Evolutionary conservation across 179 eudicot genomes (phyloP), one percentile per base, ranked within the genome.

Genomic region (Spinacia oleracea): DNA sequence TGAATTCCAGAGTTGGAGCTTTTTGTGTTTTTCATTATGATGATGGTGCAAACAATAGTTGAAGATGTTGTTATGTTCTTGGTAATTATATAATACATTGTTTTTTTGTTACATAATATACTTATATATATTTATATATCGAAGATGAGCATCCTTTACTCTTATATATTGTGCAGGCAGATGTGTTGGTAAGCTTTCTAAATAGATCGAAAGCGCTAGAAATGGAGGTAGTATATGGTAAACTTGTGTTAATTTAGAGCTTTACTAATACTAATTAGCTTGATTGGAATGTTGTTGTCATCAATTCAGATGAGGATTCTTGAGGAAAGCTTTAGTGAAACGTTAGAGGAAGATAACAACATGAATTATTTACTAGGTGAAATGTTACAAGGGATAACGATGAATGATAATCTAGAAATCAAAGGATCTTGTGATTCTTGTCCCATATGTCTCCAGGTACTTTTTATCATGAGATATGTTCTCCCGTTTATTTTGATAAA

Each of bases 401-500:
- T 20, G 27, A 8, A 14, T 66, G 46, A 35, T 1, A 35, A 25
- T 20, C n/a, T n/a, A n/a, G 4, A 35, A 35, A 12, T 27, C 12
- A 66, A 12, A 66, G 46, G 20, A 4, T 3, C 1, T 1, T 9
- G 4, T 15, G 40, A 18, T 9, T 34, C 46, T 16, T 66, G 70
- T 66, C 45, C 46, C 46, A 66, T 66, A 66, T 66, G 70, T 20
- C 46, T 66, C 6, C 70, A 66, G 27, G 70, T 66, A 66, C 4
- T 2, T 51, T 53, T 16, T 53, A 0, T 53, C 48, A 6, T 5
- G n/a, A n/a, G n/a, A n/a, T n/a, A n/a, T n/a, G n/a, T n/a, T n/a
- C n/a, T n/a, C n/a, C n/a, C n/a, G n/a, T n/a, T n/a, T n/a, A n/a
- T n/a, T n/a, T n/a, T 11, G 14, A 5, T 8, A 25, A 4, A 55